These are phyloP conservation scores for Pilaira anomala DNA, from an alignment of 192 early-diverging fungal genomes.

Conservation along the genomic window DNA sequence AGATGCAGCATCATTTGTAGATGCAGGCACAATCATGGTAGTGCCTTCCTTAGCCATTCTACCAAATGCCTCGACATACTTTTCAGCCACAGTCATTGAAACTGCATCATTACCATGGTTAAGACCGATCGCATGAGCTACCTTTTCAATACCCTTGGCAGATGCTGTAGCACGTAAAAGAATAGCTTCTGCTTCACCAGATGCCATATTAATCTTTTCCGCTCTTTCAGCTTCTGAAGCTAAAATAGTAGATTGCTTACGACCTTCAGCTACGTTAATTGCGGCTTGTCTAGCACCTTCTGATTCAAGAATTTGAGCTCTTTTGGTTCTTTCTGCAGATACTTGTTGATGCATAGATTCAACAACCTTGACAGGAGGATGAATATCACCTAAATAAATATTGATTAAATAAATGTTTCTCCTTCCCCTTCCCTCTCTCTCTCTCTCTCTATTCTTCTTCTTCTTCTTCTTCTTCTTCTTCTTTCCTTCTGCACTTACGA, in stretches of 20 bases:
- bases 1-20: conserved; percentile 74
- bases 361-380: conserved; percentile 92
- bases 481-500: conserved; percentile 36
- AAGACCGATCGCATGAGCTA: conserved; percentile 73
- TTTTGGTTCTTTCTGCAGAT: conserved; percentile 91
- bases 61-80: conserved; percentile 94
- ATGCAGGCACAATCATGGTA: conserved; percentile 84
- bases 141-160: conserved; percentile 72
- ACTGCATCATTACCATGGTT: conserved; percentile 78
- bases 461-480: not conserved
- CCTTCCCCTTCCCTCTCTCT: not conserved
- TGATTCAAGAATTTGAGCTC: conserved; percentile 90
- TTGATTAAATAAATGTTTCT: not conserved
- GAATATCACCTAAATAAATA: conserved; percentile 65
- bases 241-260: conserved; percentile 86
- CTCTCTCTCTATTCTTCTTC: not conserved
- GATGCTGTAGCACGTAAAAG: conserved; percentile 78
- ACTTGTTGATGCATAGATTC: conserved; percentile 98
- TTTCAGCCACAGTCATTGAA: conserved; percentile 88
- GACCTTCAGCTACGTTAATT: conserved; percentile 96
- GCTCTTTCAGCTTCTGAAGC: conserved; percentile 91
- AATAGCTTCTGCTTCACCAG: conserved; percentile 89
- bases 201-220: conserved; percentile 87
- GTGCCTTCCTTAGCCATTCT: conserved; percentile 89
- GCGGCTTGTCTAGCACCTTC: conserved; percentile 86